Base-by-base conservation (phyloP, 208 protist genomes). In the Balamuthia mandrillaris region DNA sequence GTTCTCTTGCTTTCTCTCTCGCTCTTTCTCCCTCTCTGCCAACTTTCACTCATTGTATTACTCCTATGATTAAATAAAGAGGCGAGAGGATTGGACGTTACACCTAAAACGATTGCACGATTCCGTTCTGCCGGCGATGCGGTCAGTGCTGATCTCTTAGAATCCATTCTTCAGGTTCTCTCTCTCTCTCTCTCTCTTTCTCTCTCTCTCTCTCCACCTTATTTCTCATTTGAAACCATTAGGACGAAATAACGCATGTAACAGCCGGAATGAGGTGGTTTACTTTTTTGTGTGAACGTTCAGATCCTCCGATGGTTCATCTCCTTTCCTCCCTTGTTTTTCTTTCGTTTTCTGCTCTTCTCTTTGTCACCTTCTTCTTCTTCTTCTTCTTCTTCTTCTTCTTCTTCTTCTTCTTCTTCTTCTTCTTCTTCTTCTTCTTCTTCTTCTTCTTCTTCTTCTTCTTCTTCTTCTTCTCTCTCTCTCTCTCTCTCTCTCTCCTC, bases 181-280 rank as follows among this genome's bases (percentile, higher is more conserved):
- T 47, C 12, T 21, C 10, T 9, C 58, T 9, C 54, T 61, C 18
- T 10, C 0, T 35, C 18, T n/a, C 0, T 35, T 29, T 2, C 24
- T 16, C 18, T 27, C 49, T 16, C 24, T 56, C 21, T 56, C 49
- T 56, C 49, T 54, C 29, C 3, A 44, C 39, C 52, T 33, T 14
- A 14, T 24, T 66, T 66, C 12, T 63, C 9, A 35, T 72, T 72
- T 61, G 1, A 45, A 6, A 45, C 3, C 18, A 49, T n/a, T 41
- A 81, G 72, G 72, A 81, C 35, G 72, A 81, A 41, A 81, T 81
- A 14, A 81, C 72, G 0, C 72, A 81, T 24, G 72, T 81, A 12
- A 61, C 49, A 4, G 72, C 72, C 7, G 72, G 72, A 18, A 63
- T 81, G 72, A 81, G 60, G 52, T 81, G 72, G 72, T 81, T 81